Percentiles rank a stretch among this genome's conserved stretches.
These are phyloP conservation scores for Ganoderma lingzhi DNA, from an alignment of 1,284 basidiomycete species.

Conservation along the genomic window DNA sequence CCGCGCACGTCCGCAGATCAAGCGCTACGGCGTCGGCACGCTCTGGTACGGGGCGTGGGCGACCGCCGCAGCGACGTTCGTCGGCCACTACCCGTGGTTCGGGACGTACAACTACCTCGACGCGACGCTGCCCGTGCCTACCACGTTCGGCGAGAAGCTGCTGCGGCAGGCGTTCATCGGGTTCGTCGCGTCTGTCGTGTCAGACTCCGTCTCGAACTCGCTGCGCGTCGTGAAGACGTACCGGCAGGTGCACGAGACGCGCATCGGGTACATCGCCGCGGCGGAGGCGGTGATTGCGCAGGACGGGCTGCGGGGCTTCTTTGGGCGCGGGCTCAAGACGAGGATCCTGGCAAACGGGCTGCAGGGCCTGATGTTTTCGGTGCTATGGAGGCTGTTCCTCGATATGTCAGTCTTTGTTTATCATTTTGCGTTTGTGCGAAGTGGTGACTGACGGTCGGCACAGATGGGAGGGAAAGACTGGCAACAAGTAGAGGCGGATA, in stretches of 20 bases:
- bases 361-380: conserved; percentile 86
- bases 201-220: conserved; percentile 87
- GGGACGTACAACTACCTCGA: conserved; percentile 87
- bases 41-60: conserved; percentile 91
- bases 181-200: conserved; percentile 82
- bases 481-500: conserved; percentile 8
- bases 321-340: conserved; percentile 87
- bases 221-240: conserved; percentile 94
- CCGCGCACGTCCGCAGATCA: conserved; percentile 54
- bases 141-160: conserved; percentile 65
- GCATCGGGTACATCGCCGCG: conserved; percentile 78
- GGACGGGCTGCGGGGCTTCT: conserved; percentile 73
- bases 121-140: conserved; percentile 63
- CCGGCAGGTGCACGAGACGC: conserved; percentile 83
- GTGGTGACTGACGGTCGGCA: not conserved
- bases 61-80: conserved; percentile 90
- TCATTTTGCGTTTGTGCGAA: not conserved
- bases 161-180: conserved; percentile 87
- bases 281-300: conserved; percentile 69
- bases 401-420: conserved; percentile 68
- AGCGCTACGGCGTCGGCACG: conserved; percentile 76
- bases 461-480: conserved; percentile 47
- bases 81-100: conserved; percentile 90
- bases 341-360: conserved; percentile 86
- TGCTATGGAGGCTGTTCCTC: conserved; percentile 87